Evolutionary conservation across 257 asterid species (phyloP).

Genomic region (Coffea canephora): DNA sequence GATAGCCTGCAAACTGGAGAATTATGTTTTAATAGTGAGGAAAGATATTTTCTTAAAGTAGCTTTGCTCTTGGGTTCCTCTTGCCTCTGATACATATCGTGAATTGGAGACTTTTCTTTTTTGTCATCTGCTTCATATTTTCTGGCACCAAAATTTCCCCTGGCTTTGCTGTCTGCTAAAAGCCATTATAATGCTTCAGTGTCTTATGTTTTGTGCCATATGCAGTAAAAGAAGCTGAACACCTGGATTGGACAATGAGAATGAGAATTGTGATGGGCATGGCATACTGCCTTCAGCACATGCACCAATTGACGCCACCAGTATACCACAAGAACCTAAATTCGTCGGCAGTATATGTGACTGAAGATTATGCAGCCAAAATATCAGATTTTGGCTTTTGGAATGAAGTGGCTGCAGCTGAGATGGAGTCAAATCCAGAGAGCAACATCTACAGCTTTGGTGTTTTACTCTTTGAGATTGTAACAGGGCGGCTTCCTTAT

Average conservation of each 20-base stretch:
- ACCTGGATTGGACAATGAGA: constrained; percentile 74
- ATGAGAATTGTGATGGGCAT: constrained; percentile 87
- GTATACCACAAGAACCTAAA: constrained; percentile 57
- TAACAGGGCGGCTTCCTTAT: constrained; percentile 72
- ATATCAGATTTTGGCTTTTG: constrained; percentile 58
- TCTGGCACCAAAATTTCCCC: neutral
- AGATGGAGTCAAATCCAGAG: constrained; percentile 28
- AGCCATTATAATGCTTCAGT: constrained; percentile 11
- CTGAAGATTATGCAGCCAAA: constrained; percentile 89
- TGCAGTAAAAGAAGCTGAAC: constrained; percentile 85
- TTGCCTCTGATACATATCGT: neutral
- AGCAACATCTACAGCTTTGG: constrained; percentile 76
- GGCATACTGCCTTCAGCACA: constrained; percentile 77
- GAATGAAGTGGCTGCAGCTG: constrained; percentile 33
- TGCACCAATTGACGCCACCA: constrained; percentile 70
- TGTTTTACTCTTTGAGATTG: constrained; percentile 59
- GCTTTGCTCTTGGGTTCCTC: neutral
- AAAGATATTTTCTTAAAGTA: neutral
- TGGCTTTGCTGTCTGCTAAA: neutral
- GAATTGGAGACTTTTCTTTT: neutral
- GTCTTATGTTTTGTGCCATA: constrained; percentile 5
- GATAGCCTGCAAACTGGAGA: neutral
- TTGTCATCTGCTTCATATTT: neutral
- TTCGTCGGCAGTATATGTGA: constrained; percentile 61
- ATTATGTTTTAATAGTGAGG: neutral